phyloP scores from a whole-genome alignment of 2,329 filamentous ascomycete genomes.

The Apiospora pterosperma region DNA sequence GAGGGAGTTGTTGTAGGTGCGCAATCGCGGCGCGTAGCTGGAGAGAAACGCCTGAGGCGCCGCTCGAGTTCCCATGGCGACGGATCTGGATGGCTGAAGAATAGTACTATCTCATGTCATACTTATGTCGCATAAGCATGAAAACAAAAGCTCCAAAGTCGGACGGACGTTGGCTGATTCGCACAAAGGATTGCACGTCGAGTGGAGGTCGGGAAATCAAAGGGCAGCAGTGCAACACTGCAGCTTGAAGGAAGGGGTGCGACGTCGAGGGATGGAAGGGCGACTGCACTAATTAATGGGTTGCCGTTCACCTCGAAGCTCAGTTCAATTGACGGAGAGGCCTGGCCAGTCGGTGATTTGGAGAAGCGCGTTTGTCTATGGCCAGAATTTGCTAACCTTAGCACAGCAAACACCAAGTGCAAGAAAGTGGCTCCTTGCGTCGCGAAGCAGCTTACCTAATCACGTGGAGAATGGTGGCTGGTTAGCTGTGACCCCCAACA shows the following conservation, averaged over 20 bases:
- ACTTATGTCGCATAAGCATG: neutral
- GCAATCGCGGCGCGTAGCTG: slow-evolving; percentile 85
- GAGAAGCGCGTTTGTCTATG: neutral
- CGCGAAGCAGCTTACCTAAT: neutral
- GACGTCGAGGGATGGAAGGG: neutral
- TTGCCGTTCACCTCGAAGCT: neutral
- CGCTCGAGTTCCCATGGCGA: slow-evolving; percentile 43
- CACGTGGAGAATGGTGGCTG: slow-evolving; percentile 1
- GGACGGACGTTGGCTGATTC: neutral
- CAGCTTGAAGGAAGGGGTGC: neutral
- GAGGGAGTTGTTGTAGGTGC: slow-evolving; percentile 87
- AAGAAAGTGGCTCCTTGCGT: neutral
- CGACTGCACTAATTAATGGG: neutral
- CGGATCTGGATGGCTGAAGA: neutral
- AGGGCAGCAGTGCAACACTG: too few species aligned
- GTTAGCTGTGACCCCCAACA: too few species aligned
- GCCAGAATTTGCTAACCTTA: neutral
- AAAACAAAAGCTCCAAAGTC: neutral
- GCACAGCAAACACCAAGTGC: neutral
- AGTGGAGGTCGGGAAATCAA: neutral
- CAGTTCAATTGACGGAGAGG: slow-evolving; percentile 2
- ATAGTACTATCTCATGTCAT: neutral
- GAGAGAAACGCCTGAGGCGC: slow-evolving; percentile 84
- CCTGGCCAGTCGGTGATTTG: neutral
- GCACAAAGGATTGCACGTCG: neutral